phyloP scores from a whole-genome alignment of 208 protist genomes.

The Spongospora subterranea region DNA sequence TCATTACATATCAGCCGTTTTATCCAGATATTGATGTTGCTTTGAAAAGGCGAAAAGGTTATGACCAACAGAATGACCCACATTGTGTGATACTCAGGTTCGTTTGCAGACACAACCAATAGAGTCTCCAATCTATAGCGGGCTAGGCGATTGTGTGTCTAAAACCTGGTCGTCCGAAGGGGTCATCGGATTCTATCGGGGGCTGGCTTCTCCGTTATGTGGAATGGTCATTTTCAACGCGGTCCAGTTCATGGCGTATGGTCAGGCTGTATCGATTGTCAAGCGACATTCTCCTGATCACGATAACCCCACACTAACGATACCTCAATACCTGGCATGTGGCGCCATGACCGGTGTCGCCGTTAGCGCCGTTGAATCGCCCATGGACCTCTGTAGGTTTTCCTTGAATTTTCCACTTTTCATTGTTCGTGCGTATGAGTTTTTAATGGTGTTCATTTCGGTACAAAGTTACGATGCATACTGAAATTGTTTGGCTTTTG shows the following conservation, averaged over 20 bases:
- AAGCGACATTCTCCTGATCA: neutral
- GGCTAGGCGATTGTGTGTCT: neutral
- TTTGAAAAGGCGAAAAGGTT: too few relatives aligned
- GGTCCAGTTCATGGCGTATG: slow-evolving; percentile 31
- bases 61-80: too few relatives aligned
- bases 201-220: slow-evolving; percentile 1
- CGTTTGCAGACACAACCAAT: slow-evolving; percentile 50
- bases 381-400: slow-evolving; percentile 13
- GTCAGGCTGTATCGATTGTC: neutral
- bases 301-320: too few relatives aligned
- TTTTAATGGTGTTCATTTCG: too few relatives aligned
- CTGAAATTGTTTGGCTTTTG: neutral
- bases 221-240: slow-evolving; percentile 46
- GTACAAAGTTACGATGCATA: neutral
- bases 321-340: neutral
- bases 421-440: too few relatives aligned
- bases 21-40: too few relatives aligned
- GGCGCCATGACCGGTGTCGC: slow-evolving; percentile 20
- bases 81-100: too few relatives aligned
- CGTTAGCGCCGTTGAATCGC: slow-evolving; percentile 52
- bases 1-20: too few relatives aligned
- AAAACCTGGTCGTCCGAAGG: neutral
- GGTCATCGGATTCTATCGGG: neutral
- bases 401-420: too few relatives aligned
- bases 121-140: neutral